Conservation (phyloP, 371 early-diverging fungal genomes). For the Blakeslea trispora region DNA sequence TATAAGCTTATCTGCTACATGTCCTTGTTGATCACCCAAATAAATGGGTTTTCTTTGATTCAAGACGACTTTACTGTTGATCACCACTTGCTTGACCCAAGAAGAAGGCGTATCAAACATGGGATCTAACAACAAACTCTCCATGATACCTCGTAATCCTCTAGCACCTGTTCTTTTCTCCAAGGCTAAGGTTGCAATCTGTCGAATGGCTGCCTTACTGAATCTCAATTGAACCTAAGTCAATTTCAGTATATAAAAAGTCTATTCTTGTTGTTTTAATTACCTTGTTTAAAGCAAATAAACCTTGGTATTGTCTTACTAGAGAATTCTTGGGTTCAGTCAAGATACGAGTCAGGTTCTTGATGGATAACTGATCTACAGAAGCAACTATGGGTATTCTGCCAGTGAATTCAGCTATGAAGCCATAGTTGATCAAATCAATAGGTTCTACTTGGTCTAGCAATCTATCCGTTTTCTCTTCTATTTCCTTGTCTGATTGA, state of each 20-base stretch:
- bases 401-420: conserved; percentile 92
- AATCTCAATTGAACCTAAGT: conserved; percentile 63
- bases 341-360: conserved; percentile 75
- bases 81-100: conserved; percentile 67
- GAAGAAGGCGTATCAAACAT: conserved; percentile 83
- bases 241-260: conserved; percentile 21
- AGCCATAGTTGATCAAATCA: conserved; percentile 85
- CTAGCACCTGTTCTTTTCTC: conserved; percentile 89
- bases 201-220: conserved; percentile 64
- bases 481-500: conserved; percentile 15
- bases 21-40: conserved; percentile 60
- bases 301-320: conserved; percentile 77
- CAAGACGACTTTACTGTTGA: conserved; percentile 64
- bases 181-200: conserved; percentile 75
- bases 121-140: conserved; percentile 71
- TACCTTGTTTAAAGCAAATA: conserved; percentile 71
- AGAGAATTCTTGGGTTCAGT: conserved; percentile 86
- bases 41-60: conserved; percentile 65
- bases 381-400: conserved; percentile 82
- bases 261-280: not conserved
- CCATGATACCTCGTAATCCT: conserved; percentile 85
- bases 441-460: conserved; percentile 63
- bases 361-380: conserved; percentile 68
- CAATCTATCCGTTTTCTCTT: not conserved
- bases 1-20: conserved; percentile 30